Percentiles rank a stretch among this genome's conserved stretches.
Evolutionary conservation across 345 rosid genomes (phyloP).

Genomic region (Pistacia atlantica): DNA sequence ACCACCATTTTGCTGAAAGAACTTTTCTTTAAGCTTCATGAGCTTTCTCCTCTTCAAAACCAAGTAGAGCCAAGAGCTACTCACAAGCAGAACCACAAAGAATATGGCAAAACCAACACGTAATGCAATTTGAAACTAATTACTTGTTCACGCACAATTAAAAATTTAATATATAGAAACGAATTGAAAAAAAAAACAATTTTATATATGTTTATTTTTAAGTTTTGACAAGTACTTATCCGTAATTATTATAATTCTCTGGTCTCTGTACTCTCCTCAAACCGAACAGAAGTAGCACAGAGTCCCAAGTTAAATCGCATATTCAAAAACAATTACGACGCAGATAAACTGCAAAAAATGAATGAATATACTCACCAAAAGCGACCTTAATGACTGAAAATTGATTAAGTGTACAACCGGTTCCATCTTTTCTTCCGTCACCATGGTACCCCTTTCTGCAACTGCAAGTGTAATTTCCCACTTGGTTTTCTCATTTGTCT

Average conservation of each 20-base stretch:
- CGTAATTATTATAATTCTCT: too few relatives aligned
- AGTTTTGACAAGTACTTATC: too few relatives aligned
- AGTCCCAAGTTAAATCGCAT: not conserved
- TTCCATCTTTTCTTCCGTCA: too few relatives aligned
- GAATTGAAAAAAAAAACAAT: not conserved
- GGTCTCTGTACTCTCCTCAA: too few relatives aligned
- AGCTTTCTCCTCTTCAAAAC: constrained; percentile 18
- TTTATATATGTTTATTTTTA: too few relatives aligned
- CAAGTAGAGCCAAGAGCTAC: constrained; percentile 14
- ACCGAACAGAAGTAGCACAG: too few relatives aligned
- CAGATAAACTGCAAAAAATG: too few relatives aligned
- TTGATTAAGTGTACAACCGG: not conserved
- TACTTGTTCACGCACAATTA: not conserved
- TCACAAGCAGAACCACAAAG: not conserved
- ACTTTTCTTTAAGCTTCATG: constrained; percentile 17
- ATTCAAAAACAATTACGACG: not conserved
- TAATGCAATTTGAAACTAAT: not conserved
- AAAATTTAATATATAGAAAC: not conserved
- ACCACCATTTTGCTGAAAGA: constrained; percentile 33
- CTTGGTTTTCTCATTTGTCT: not conserved
- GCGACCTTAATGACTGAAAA: not conserved
- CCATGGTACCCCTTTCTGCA: too few relatives aligned
- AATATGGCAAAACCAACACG: constrained; percentile 16
- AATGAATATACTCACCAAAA: not conserved
- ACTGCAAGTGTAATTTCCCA: constrained; percentile 34